Evolutionary conservation across 179 eudicot species (phyloP).

Genomic region (Beta corolliflora): DNA sequence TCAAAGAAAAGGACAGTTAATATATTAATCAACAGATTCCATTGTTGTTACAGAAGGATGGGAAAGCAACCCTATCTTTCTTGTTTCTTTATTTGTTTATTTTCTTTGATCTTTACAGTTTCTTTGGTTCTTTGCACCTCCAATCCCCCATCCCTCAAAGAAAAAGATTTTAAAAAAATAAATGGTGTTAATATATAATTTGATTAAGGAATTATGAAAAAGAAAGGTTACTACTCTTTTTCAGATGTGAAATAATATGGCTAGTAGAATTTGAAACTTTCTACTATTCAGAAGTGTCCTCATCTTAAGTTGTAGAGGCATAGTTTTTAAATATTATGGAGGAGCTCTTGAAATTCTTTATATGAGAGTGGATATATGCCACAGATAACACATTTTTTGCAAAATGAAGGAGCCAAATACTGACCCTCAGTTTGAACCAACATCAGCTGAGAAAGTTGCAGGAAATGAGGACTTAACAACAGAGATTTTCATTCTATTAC

Average conservation of each 20-base stretch:
- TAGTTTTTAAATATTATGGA: not conserved
- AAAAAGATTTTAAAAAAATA: not conserved
- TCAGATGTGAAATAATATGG: not conserved
- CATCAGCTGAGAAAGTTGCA: slow-evolving; percentile 29
- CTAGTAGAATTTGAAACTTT: not conserved
- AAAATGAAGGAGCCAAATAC: slow-evolving; percentile 8
- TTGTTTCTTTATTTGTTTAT: no score
- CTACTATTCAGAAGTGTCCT: not conserved
- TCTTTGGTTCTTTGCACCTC: no score
- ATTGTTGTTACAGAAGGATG: not conserved
- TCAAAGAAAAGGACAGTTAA: not conserved
- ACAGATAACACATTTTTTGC: not conserved
- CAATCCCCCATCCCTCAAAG: no score
- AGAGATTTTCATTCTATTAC: slow-evolving; percentile 22
- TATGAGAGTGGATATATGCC: not conserved
- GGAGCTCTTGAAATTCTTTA: not conserved
- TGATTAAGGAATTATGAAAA: not conserved
- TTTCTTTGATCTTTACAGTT: no score
- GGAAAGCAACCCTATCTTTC: not conserved
- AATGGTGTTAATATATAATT: no score
- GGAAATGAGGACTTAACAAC: slow-evolving; percentile 27
- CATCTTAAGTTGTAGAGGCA: not conserved
- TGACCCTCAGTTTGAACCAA: not conserved
- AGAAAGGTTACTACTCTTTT: not conserved
- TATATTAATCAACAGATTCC: not conserved